phyloP scores from a whole-genome alignment of 805 yeast genomes.

The Hanseniaspora jakobsenii region DNA sequence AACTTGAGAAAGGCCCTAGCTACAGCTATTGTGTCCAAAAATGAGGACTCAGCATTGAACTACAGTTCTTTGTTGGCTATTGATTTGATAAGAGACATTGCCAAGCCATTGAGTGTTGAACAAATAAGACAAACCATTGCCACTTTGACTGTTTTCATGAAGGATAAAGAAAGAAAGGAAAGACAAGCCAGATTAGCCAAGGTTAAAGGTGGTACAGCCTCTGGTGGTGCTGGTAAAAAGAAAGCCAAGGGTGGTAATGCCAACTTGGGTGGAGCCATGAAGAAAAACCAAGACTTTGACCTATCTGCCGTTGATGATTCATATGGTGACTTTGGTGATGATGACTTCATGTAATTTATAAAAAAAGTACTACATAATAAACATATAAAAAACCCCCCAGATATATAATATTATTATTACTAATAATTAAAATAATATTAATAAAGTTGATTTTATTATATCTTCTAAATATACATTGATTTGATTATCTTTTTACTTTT shows the following conservation, averaged over 20 bases:
- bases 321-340: conserved; percentile 57
- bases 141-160: conserved; percentile 66
- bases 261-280: conserved; percentile 49
- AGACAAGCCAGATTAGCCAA: conserved; percentile 74
- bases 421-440: too few relatives aligned
- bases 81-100: conserved; percentile 73
- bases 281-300: conserved; percentile 54
- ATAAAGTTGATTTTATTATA: too few relatives aligned
- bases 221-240: conserved; percentile 91
- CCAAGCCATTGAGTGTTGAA: conserved; percentile 70
- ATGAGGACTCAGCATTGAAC: conserved; percentile 49
- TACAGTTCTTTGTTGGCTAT: conserved; percentile 68
- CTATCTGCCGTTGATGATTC: conserved; percentile 36
- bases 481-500: too few relatives aligned
- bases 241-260: conserved; percentile 74
- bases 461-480: too few relatives aligned
- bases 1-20: conserved; percentile 62
- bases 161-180: conserved; percentile 80
- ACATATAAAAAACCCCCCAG: too few relatives aligned
- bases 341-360: conserved; percentile 81
- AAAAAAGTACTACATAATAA: too few relatives aligned
- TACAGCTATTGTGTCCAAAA: conserved; percentile 47
- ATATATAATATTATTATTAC: too few relatives aligned
- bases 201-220: conserved; percentile 66
- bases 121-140: conserved; percentile 74